Base-by-base conservation (phyloP, 2,329 filamentous ascomycete species). In the Aspergillus costaricaensis region DNA sequence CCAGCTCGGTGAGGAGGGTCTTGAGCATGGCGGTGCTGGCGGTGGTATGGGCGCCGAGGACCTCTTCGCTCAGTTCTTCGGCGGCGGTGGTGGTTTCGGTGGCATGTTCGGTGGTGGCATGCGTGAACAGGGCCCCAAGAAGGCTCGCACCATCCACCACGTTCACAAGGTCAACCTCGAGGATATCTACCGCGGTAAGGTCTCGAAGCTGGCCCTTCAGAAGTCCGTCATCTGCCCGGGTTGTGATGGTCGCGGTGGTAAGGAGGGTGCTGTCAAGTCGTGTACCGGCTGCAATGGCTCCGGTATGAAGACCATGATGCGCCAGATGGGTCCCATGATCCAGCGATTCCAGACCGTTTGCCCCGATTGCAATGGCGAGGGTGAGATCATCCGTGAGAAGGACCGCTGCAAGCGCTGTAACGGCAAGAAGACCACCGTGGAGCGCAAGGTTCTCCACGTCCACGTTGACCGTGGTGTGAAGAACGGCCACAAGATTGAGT, bases 301-400 rank as follows among this genome's bases (percentile, higher is more conserved):
- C 66, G 95, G 95, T 79, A 96, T 97, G 91, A 98, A 98, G 90
- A 97, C 91, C 43, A 98, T 99, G 94, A 97, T 99, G 95, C 91
- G 96, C 76, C 95, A 99, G 81, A 98, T 99, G 93, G 95, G 95
- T 55, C 95, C 95, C 62, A 99, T 99, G 95, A 98, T 99, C 70
- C 96, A 99, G 82, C 91, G 95, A 60, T 99, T 99, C 88, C 95
- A 99, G 85, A 98, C 94, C 30, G 93, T 97, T 71, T 99, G 95
- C 86, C 91, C 93, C 27, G 96, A 99, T 81, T 99, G 95, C 78
- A 94, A 95, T 70, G 96, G 96, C 65, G 95, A 99, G 79, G 94
- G 95, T 62, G 95, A 99, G 83, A 92, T 90, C 67, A 94, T 99
- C 78, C 92, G 91, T 75, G 94, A 98, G 68, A 96, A 96, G 84